Conservation (phyloP, 495 filamentous ascomycete genomes). For the Penicillium canescens region DNA sequence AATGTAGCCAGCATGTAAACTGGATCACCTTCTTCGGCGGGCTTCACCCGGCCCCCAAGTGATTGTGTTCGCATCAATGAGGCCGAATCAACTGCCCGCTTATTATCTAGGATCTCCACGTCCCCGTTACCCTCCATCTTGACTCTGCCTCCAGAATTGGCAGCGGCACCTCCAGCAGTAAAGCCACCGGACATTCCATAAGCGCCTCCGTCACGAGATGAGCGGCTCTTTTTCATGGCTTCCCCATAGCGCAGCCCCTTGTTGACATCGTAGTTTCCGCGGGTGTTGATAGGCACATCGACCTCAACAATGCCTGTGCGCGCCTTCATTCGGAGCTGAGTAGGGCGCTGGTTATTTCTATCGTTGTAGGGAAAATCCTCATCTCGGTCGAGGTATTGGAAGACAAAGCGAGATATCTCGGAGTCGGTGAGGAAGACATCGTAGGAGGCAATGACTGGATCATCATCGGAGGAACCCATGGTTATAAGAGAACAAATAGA, state of each 20-base stretch:
- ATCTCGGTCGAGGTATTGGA: slow-evolving; percentile 66
- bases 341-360: slow-evolving; percentile 51
- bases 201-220: slow-evolving; percentile 56
- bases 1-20: slow-evolving; percentile 75
- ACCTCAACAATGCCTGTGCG: slow-evolving; percentile 70
- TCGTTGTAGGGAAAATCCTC: slow-evolving; percentile 57
- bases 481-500: background rate
- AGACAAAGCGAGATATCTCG: slow-evolving; percentile 54
- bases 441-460: slow-evolving; percentile 60
- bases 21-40: slow-evolving; percentile 57
- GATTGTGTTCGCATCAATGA: slow-evolving; percentile 45
- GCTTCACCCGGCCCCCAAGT: slow-evolving; percentile 66
- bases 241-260: slow-evolving; percentile 68
- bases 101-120: slow-evolving; percentile 37
- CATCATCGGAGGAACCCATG: slow-evolving; percentile 38
- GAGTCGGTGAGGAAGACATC: slow-evolving; percentile 61
- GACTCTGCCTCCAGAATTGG: slow-evolving; percentile 29
- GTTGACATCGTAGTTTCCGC: slow-evolving; percentile 60
- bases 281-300: slow-evolving; percentile 66
- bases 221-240: slow-evolving; percentile 56
- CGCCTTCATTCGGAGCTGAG: slow-evolving; percentile 65
- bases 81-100: slow-evolving; percentile 36
- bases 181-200: slow-evolving; percentile 62
- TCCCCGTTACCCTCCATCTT: slow-evolving; percentile 38
- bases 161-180: slow-evolving; percentile 36